A percentile compares a stretch with the other conserved stretches of the same genome.
Evolutionary conservation across 768 basidiomycete genomes (phyloP).

Genomic region (Lactifluus rugatus): DNA sequence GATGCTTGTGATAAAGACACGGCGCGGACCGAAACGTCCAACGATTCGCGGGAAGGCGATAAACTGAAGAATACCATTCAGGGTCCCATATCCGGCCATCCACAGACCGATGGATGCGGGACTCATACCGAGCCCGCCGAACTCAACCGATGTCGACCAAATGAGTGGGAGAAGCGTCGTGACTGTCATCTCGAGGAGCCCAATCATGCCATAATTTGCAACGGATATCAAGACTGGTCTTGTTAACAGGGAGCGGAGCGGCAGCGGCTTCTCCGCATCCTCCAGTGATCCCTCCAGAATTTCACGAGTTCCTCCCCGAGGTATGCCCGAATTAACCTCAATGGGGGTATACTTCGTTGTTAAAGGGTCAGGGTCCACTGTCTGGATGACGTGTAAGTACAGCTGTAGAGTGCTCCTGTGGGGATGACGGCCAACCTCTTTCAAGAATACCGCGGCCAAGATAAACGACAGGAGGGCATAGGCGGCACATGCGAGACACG

Average conservation of each 20-base stretch:
- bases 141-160: constrained; percentile 32
- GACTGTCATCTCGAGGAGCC: constrained; percentile 5
- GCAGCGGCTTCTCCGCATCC: neutral
- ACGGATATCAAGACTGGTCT: constrained; percentile 1
- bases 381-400: neutral
- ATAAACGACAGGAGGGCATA: constrained; percentile 8
- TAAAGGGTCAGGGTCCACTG: neutral
- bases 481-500: constrained; percentile 14
- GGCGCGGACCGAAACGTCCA: constrained; percentile 29
- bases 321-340: neutral
- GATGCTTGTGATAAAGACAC: constrained; percentile 24
- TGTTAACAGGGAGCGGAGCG: constrained; percentile 4
- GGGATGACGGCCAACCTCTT: constrained; percentile 3
- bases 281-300: neutral
- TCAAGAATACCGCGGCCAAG: constrained; percentile 4
- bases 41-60: constrained; percentile 31
- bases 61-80: constrained; percentile 32
- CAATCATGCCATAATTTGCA: constrained; percentile 4
- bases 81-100: constrained; percentile 29
- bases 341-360: neutral
- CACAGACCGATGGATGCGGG: constrained; percentile 32
- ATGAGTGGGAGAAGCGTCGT: constrained; percentile 31
- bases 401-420: neutral
- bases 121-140: constrained; percentile 32
- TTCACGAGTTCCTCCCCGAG: neutral